Base-by-base conservation (phyloP, 2,329 filamentous ascomycete species). In the Trichoderma guizhouense region DNA sequence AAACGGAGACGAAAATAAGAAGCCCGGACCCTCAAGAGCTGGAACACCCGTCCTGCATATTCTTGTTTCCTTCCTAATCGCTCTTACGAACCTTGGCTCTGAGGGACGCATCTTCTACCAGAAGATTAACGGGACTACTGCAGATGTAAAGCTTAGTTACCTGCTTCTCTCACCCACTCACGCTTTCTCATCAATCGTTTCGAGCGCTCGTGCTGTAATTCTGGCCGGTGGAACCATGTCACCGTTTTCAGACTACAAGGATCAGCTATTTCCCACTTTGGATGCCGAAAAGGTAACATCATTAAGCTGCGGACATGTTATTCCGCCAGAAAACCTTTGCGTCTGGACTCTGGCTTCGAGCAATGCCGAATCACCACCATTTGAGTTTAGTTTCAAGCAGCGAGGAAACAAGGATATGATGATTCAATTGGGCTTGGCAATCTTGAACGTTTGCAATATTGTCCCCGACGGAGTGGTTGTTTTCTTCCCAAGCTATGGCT, bases 181-280 rank as follows among this genome's bases (percentile, higher is more conserved):
- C 76, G 93, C 97, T 75, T 98, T 99, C 81, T 92, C 92, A 8
- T 92, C 95, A 12, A 92, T 98, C 66, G 93, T 95, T 2, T 90
- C 93, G 34, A 90, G 92, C 73, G 94, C 96, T 0, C 88, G 94
- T 72, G 93, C 95, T 2, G 92, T 99, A 4, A 92, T 99, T 55
- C 85, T 99, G 4, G 96, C 95, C 0, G 96, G 96, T 72, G 96
- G 96, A 26, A 99, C 96, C 30, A 98, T 99, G 96, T 97, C 96
- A 3, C 96, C 96, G 0, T 97, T 98, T 84, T 89, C 91, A 28
- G 96, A 98, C 82, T 99, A 97, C 81, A 90, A 88, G 43, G 87
- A 92, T 5, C 93, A 98, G 76, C 86, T 99, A 0, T 96, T 99
- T 74, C 93, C 95, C 0, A 91, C 93, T 63, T 81, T 97, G 0